Percentiles rank a stretch among this genome's conserved stretches.
These are phyloP conservation scores for Rutstroemia sp. DNA, from an alignment of 2,329 filamentous ascomycete genomes.

Conservation along the genomic window DNA sequence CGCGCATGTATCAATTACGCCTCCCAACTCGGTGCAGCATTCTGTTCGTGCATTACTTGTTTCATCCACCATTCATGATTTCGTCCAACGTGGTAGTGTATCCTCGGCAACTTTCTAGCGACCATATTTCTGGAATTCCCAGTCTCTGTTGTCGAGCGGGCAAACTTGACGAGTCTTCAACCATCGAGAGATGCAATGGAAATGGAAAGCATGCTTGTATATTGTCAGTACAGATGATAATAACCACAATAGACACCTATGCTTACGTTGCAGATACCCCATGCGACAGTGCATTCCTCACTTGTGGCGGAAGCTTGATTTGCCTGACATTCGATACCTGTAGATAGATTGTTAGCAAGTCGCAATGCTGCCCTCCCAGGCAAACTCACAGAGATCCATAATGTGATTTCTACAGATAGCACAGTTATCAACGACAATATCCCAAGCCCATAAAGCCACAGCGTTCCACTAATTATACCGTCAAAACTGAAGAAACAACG, in stretches of 20 bases:
- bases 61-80: background rate
- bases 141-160: constrained; percentile 94
- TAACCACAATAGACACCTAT: background rate
- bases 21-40: constrained; percentile 6
- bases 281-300: constrained; percentile 97
- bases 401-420: constrained; percentile 99
- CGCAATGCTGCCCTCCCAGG: background rate
- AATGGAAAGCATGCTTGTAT: constrained; percentile 91
- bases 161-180: constrained; percentile 98
- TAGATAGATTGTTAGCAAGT: constrained; percentile 13
- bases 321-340: constrained; percentile 95
- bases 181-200: constrained; percentile 99
- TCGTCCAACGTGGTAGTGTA: background rate
- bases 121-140: constrained; percentile 99
- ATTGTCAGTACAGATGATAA: constrained; percentile 4
- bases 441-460: constrained; percentile 97
- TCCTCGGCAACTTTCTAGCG: constrained; percentile 35
- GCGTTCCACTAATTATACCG: constrained; percentile 74
- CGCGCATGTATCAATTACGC: constrained; percentile 1
- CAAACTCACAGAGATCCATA: constrained; percentile 84
- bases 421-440: constrained; percentile 99
- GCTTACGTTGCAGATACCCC: constrained; percentile 97
- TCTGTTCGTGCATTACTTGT: background rate
- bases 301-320: constrained; percentile 96
- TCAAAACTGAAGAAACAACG: background rate